Base-by-base conservation (phyloP, 176 grass and related monocot species). In the Hordeum marinum region DNA sequence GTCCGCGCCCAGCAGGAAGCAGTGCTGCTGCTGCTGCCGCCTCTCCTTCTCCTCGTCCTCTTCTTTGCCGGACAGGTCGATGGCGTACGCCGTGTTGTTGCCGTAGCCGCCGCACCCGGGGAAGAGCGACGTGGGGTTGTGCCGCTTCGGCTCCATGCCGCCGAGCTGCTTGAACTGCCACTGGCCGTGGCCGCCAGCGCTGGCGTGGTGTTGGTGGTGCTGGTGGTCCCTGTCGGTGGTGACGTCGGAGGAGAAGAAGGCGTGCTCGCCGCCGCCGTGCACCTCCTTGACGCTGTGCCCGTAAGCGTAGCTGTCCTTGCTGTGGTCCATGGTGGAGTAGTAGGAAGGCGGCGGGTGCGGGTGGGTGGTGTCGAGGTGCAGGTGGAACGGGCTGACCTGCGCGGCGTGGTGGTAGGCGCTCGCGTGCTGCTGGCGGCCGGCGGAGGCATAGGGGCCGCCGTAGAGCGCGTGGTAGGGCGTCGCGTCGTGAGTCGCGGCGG, bases 121-220 rank as follows among this genome's bases (percentile, higher is more conserved):
- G 71, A 88, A 85, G 17, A 89, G 81, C 9, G 80, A 10, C 18
- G 80, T 72, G 67, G 74, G 32, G 80, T 40, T 64, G 5, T 50
- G 78, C 71, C 50, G 71, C 36, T 68, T 88, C 1, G 62, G 72
- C 75, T 84, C 80, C 79, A 88, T 83, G 23, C 92, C 88, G 35
- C 92, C 90, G 8, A 97, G 87, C 69, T 86, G 75, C 86, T 92
- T 92, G 79, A 97, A 97, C 89, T 93, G 92, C 95, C 90, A 97
- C 61, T 92, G 94, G 4, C 80, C 75, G n/a, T 90, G 8, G 52
- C 48, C 90, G 3, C 68, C 67, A 20, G 73, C 26, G 69, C 41
- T 5, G 3, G 35, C 36, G 45, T 75, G 72, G 21, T 87, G 88
- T 11, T 85, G 89, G 0, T 29, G 64, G 3, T 71, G 71, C 17